phyloP scores from a whole-genome alignment of 1,139 yeast species.

The Blastobotrys ciferrii region DNA sequence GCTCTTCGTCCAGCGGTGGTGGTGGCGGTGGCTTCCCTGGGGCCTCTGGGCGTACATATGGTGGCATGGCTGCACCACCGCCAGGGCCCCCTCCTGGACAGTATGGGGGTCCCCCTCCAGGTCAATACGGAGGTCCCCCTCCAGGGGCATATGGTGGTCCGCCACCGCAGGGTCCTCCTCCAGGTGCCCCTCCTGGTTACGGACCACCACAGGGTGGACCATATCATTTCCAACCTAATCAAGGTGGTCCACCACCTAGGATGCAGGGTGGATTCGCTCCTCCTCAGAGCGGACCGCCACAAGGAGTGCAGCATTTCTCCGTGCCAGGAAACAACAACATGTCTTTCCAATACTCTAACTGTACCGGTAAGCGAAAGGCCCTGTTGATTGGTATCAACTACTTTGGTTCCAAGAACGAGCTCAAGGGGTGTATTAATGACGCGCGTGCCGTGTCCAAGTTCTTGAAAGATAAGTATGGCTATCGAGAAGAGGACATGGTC shows the following conservation, averaged over 20 bases:
- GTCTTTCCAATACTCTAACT: slow-evolving; percentile 68
- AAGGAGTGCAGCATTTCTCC: neutral
- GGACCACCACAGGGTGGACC: slow-evolving; percentile 36
- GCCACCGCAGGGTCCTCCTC: slow-evolving; percentile 23
- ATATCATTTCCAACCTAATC: slow-evolving; percentile 25
- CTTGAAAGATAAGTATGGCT: slow-evolving; percentile 56
- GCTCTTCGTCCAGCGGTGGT: neutral
- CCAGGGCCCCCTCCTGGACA: slow-evolving; percentile 24
- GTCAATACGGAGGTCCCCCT: slow-evolving; percentile 4
- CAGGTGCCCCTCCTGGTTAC: slow-evolving; percentile 27
- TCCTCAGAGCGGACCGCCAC: slow-evolving; percentile 40
- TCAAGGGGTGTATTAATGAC: slow-evolving; percentile 82
- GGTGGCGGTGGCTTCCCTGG: slow-evolving; percentile 31
- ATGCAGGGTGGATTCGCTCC: slow-evolving; percentile 24
- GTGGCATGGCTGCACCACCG: slow-evolving; percentile 22
- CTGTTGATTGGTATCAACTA: slow-evolving; percentile 84
- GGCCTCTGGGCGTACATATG: slow-evolving; percentile 29
- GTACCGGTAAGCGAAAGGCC: slow-evolving; percentile 78
- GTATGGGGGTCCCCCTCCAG: slow-evolving; percentile 12
- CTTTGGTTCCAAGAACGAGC: slow-evolving; percentile 64
- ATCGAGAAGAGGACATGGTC: slow-evolving; percentile 75
- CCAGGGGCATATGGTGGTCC: slow-evolving; percentile 15
- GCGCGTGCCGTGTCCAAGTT: slow-evolving; percentile 40
- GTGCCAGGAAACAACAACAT: slow-evolving; percentile 36
- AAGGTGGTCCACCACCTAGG: slow-evolving; percentile 17